These are phyloP conservation scores for Wallacemonas collosoma DNA, from an alignment of 208 protist genomes.

Conservation along the genomic window DNA sequence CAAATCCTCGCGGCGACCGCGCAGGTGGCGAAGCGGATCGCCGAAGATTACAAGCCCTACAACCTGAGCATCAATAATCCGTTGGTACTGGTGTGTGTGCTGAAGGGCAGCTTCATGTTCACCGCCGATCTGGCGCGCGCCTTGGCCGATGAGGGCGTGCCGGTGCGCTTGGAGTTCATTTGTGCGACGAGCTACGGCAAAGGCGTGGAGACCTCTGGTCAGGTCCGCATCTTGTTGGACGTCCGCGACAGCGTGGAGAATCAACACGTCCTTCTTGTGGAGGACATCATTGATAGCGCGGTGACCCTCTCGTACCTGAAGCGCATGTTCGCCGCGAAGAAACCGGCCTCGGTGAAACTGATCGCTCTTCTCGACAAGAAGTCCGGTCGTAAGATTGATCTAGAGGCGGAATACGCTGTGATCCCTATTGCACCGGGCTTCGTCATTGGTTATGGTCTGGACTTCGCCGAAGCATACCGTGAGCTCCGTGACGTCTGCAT, in stretches of 20 bases:
- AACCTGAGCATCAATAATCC: constrained; percentile 54
- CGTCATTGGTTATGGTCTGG: constrained; percentile 92
- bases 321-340: constrained; percentile 48
- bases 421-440: constrained; percentile 67
- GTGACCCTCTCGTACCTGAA: constrained; percentile 79
- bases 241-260: constrained; percentile 67
- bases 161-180: constrained; percentile 86
- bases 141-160: constrained; percentile 67
- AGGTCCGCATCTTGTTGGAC: constrained; percentile 83
- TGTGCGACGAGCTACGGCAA: constrained; percentile 62
- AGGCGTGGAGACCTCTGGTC: constrained; percentile 37
- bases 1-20: constrained; percentile 50
- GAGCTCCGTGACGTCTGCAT: constrained; percentile 80
- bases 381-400: constrained; percentile 47
- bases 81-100: constrained; percentile 79
- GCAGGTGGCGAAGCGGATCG: constrained; percentile 66
- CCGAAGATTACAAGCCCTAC: constrained; percentile 59
- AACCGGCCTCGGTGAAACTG: constrained; percentile 80
- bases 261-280: constrained; percentile 84
- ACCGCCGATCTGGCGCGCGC: constrained; percentile 74
- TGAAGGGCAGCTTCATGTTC: constrained; percentile 89
- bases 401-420: constrained; percentile 72
- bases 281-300: constrained; percentile 92
- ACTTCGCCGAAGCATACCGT: constrained; percentile 84
- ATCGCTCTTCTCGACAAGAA: constrained; percentile 89